These are phyloP conservation scores for Haematococcus lacustris DNA, from an alignment of 139 green algal species.

Conservation along the genomic window DNA sequence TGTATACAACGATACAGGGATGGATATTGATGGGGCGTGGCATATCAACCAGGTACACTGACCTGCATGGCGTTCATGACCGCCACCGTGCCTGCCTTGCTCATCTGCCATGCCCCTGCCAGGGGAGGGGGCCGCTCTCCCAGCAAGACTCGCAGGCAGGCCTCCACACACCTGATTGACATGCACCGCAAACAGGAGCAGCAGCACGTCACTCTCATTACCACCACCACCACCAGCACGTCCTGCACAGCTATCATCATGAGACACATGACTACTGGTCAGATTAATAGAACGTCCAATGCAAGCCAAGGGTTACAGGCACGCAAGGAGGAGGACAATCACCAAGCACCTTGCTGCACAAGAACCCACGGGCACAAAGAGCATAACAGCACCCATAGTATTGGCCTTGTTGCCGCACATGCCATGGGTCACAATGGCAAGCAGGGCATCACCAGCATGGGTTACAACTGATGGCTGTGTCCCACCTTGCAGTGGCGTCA, in stretches of 20 bases:
- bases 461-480: background rate
- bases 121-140: slow-evolving; percentile 38
- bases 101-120: slow-evolving; percentile 10
- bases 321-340: background rate
- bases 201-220: background rate
- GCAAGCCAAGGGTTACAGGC: background rate
- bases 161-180: slow-evolving; percentile 32
- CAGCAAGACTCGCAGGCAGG: slow-evolving; percentile 56
- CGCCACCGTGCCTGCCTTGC: slow-evolving; percentile 11
- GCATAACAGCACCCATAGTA: too few species aligned
- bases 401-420: too few species aligned
- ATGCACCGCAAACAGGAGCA: background rate
- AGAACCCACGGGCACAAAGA: background rate
- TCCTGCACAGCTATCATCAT: background rate
- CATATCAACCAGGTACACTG: background rate
- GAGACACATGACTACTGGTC: background rate
- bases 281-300: background rate
- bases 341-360: background rate
- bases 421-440: background rate
- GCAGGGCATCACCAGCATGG: background rate
- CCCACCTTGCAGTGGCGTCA: slow-evolving; percentile 31
- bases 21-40: too few species aligned
- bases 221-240: background rate
- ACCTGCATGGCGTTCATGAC: slow-evolving; percentile 37
- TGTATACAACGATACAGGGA: too few species aligned